These are phyloP conservation scores for Penicillium flavigenum DNA, from an alignment of 495 filamentous ascomycete species.

Conservation along the genomic window DNA sequence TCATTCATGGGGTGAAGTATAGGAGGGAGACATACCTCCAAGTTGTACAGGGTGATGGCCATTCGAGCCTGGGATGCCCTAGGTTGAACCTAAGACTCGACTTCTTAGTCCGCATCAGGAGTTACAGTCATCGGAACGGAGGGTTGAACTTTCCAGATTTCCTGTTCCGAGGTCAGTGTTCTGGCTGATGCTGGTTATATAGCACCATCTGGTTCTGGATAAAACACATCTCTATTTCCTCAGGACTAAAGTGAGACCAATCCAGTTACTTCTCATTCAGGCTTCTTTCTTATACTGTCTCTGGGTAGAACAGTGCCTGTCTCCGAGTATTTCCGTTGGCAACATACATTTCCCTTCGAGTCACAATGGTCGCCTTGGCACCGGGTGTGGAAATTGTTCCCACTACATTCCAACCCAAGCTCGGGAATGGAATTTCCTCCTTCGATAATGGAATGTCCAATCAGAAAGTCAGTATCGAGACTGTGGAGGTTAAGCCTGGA, in stretches of 20 bases:
- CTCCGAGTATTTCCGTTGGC: not conserved
- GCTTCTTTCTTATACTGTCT: not conserved
- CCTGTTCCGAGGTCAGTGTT: conserved; percentile 1
- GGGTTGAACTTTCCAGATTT: not conserved
- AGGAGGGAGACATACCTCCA: not conserved
- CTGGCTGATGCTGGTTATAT: conserved; percentile 17
- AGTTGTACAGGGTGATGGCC: conserved; percentile 25
- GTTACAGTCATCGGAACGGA: conserved; percentile 25
- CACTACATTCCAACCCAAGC: conserved; percentile 8
- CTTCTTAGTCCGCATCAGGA: conserved; percentile 26
- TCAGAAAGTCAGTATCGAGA: conserved; percentile 5
- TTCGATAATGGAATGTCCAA: not conserved
- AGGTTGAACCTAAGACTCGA: conserved; percentile 18
- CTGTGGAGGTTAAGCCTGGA: conserved; percentile 5
- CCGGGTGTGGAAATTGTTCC: conserved; percentile 19
- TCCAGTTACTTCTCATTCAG: not conserved
- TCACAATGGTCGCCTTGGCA: conserved; percentile 24
- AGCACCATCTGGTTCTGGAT: conserved; percentile 13
- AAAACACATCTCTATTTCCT: not conserved
- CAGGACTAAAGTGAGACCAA: not conserved
- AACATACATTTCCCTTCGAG: conserved; percentile 9
- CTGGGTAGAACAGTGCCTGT: not conserved
- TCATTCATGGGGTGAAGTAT: not conserved
- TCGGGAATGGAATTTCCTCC: not conserved
- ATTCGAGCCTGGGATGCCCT: conserved; percentile 7